Base-by-base conservation (phyloP, 1,284 basidiomycete species). In the Earliella scabrosa region DNA sequence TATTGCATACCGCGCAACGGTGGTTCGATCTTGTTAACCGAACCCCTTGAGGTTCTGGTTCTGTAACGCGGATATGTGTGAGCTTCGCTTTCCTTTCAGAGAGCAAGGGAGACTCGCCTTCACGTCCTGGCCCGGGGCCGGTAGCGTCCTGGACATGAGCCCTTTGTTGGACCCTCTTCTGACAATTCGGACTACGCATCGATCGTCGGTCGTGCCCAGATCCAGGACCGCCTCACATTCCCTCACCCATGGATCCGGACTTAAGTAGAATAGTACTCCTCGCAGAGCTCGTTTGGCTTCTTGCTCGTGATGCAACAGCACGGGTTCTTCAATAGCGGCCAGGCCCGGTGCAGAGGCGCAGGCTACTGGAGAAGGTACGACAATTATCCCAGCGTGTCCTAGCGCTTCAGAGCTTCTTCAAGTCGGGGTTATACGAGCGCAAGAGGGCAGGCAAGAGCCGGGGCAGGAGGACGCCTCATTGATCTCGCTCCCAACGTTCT, bases 161-260 rank as follows among this genome's bases (percentile, higher is more conserved):
- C 5, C 63, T 40, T 2, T 0, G 87, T 84, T 73, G 99, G 97
- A 0, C 93, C 93, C 26, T 97, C 95, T 0, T 92, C 93, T 0
- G 97, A 97, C 3, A 99, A 82, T 72, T 99, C 97, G 53, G 91
- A 90, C 13, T 99, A 76, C 0, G 97, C 93, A 73, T 99, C 97
- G 46, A 99, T 98, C 1, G 97, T 68, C 93, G 80, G 66, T 95
- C 93, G 68, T 95, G 89, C 0, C 90, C 90, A 2, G 67, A 64
- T 7, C 64, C 63, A 13, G 59, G 59, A 10, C 61, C 61, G 10
- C 63, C 59, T 13, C 62, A 53, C 13, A 52, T 36, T 5, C 54
- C 59, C 3, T 51, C 36, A 2, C 52, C 60, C n/a, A 45, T 29
- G 1, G 45, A 18, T 46, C 52, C 9, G 46, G 50, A 3, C 60